A percentile compares a stretch with the other conserved stretches of the same genome.
Evolutionary conservation across 2,329 filamentous ascomycete species (phyloP).

Genomic region (Onygenales sp.): DNA sequence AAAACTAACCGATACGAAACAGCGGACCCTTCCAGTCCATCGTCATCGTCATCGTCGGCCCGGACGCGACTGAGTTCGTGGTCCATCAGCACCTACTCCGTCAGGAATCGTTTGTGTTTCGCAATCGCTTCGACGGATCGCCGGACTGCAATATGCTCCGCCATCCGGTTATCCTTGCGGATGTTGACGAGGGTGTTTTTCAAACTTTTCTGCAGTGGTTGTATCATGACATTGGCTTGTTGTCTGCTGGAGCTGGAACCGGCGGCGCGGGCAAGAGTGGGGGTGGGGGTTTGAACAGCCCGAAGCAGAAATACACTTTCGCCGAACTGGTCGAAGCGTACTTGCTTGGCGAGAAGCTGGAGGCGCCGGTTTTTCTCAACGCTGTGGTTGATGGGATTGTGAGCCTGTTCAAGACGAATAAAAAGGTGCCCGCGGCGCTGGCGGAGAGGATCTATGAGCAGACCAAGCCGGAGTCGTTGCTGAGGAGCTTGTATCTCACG

Average conservation of each 20-base stretch:
- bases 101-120: neutral
- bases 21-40: neutral
- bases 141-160: neutral
- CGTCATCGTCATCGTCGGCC: neutral
- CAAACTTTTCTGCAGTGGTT: neutral
- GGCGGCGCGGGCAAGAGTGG: too few species aligned
- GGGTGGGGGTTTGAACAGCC: too few species aligned
- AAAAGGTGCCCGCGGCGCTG: neutral
- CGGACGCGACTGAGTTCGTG: neutral
- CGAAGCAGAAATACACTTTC: neutral
- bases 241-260: neutral
- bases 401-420: neutral
- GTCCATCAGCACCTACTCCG: neutral
- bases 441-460: neutral
- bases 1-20: neutral
- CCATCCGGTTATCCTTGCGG: neutral
- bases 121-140: neutral
- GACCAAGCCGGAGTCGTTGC: neutral
- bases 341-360: neutral
- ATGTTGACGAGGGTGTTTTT: neutral
- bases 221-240: neutral
- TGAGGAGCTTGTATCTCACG: slow-evolving; percentile 2
- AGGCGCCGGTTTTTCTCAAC: neutral
- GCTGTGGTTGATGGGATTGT: neutral
- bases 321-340: neutral